These are phyloP conservation scores for Alternaria triticimaculans DNA, from an alignment of 2,329 filamentous ascomycete genomes.

Conservation along the genomic window DNA sequence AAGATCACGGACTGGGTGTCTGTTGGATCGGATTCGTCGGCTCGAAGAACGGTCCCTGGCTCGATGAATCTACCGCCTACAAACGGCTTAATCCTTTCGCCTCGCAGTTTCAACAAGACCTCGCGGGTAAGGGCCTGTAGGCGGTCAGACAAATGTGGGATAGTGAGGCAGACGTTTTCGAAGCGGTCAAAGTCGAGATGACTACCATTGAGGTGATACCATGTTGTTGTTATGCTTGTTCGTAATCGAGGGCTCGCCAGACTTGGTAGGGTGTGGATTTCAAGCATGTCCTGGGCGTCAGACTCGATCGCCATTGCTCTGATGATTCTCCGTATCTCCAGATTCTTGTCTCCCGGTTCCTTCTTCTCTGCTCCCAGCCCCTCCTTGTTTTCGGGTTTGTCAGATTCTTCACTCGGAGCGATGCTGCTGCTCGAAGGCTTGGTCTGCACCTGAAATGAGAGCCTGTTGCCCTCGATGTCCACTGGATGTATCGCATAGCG, in stretches of 20 bases:
- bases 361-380: slow-evolving; percentile 1
- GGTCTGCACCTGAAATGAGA: slow-evolving; percentile 30
- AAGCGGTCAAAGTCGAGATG: slow-evolving; percentile 35
- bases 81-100: slow-evolving; percentile 32
- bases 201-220: slow-evolving; percentile 34
- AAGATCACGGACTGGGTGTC: slow-evolving; percentile 37
- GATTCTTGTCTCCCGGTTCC: slow-evolving; percentile 9
- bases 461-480: slow-evolving; percentile 32
- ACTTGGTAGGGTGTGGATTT: slow-evolving; percentile 29
- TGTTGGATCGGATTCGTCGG: slow-evolving; percentile 26
- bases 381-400: background rate
- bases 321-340: slow-evolving; percentile 35
- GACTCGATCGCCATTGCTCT: slow-evolving; percentile 25
- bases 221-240: slow-evolving; percentile 23
- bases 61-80: slow-evolving; percentile 42
- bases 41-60: slow-evolving; percentile 41
- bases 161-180: slow-evolving; percentile 28
- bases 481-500: slow-evolving; percentile 10
- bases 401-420: background rate
- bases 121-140: slow-evolving; percentile 21
- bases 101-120: slow-evolving; percentile 31
- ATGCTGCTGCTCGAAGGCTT: background rate
- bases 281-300: slow-evolving; percentile 25
- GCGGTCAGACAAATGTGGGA: slow-evolving; percentile 27
- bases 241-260: slow-evolving; percentile 22